Base-by-base conservation (phyloP, 1,139 yeast species). In the Pichia terricola region DNA sequence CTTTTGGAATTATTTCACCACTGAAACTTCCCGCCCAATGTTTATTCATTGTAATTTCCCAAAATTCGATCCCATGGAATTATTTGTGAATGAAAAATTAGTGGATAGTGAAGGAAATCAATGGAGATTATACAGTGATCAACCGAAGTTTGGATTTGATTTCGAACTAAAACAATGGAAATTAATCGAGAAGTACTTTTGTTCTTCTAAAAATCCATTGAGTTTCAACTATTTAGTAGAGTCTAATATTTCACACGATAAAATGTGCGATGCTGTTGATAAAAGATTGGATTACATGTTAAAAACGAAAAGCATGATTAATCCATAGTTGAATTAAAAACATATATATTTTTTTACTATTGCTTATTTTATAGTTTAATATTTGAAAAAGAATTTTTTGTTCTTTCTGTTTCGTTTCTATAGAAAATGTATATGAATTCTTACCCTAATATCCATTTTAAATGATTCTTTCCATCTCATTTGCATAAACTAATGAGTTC, bases 381-480 rank as follows among this genome's bases (percentile, higher is more conserved):
- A 16, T 16, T 16, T 16, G 22, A 16, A 16, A 16, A 16, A 16
- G n/a, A n/a, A n/a, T n/a, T 16, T 16, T 16, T 16, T 16, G 22
- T 16, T 16, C 22, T 16, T 16, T 16, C 22, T 16, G 22, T 16
- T 16, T 16, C 2, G 22, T 16, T 16, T 16, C 22, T 16, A 16
- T 16, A 16, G 22, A 16, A 16, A 16, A 16, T 16, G 22, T 16
- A 16, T 16, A 16, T 16, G 22, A 16, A 16, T 16, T 16, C 22
- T 16, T 16, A 16, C 22, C 22, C 22, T 16, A 16, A 16, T 16
- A 16, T 16, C 22, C 33, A 9, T 36, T 35, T 56, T 70, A 86
- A 43, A 87, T 79, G 59, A 87, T 87, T 37, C 91, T 82, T 65
- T 87, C 96, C 58, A 87, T 81, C 65, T 86, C 91, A 50, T 79